phyloP scores from a whole-genome alignment of 208 protist genomes.

The Trypanosoma mega region DNA sequence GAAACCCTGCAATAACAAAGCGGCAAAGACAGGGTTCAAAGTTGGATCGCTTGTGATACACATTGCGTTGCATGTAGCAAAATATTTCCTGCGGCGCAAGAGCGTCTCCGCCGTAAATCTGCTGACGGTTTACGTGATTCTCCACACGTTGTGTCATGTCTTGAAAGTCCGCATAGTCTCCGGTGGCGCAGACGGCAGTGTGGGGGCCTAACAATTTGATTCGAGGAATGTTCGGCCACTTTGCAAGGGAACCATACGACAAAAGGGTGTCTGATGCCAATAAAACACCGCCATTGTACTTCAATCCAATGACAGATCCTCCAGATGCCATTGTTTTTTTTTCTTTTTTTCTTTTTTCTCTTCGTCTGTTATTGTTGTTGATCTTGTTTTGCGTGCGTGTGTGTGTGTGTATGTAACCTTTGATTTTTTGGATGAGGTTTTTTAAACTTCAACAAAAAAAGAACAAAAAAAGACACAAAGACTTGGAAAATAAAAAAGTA shows the following conservation, averaged over 20 bases:
- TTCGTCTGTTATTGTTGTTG: neutral
- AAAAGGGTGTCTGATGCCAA: conserved; percentile 95
- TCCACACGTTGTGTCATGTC: conserved; percentile 76
- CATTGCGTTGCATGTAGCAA: conserved; percentile 90
- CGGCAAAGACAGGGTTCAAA: conserved; percentile 96
- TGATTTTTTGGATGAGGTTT: too few species aligned
- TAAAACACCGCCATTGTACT: conserved; percentile 97
- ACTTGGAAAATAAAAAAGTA: too few species aligned
- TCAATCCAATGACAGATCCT: conserved; percentile 95
- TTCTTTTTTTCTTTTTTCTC: conserved; percentile 3
- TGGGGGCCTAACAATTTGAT: conserved; percentile 86
- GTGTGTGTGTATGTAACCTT: too few species aligned
- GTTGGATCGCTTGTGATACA: conserved; percentile 95
- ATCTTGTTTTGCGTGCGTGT: too few species aligned
- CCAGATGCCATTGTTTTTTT: conserved; percentile 90
- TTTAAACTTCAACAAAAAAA: conserved; percentile 6
- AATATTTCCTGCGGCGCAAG: conserved; percentile 90
- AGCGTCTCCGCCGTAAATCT: conserved; percentile 73
- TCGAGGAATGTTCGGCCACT: conserved; percentile 93
- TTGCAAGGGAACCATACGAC: conserved; percentile 97
- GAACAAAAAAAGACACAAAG: neutral
- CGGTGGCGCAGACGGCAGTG: conserved; percentile 91
- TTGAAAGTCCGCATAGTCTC: conserved; percentile 98
- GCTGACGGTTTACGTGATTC: conserved; percentile 74
- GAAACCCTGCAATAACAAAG: conserved; percentile 93